phyloP scores from a whole-genome alignment of 345 rosid genomes.

The Adansonia digitata region DNA sequence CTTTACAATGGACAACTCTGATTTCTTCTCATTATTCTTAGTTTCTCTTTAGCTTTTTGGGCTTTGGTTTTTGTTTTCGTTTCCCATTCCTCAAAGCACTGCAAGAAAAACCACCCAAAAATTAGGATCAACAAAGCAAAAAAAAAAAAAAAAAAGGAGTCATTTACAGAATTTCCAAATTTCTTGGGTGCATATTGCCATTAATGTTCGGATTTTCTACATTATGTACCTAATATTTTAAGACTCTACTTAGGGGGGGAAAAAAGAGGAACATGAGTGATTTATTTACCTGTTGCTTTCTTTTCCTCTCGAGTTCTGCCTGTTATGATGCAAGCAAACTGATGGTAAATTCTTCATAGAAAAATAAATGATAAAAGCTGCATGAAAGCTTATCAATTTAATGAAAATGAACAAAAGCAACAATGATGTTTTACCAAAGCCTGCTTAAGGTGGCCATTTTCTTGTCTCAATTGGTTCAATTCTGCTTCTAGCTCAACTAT shows the following conservation, averaged over 20 bases:
- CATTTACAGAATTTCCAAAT: not conserved
- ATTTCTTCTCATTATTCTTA: constrained; percentile 36
- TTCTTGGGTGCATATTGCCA: not conserved
- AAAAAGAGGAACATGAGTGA: not conserved
- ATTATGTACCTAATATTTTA: not conserved
- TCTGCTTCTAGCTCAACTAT: constrained; percentile 87
- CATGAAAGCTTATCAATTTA: not conserved
- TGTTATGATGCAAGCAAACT: not conserved
- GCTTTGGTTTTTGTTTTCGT: constrained; percentile 33
- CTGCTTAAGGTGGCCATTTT: constrained; percentile 60
- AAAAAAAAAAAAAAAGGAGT: too few relatives aligned
- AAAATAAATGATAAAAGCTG: not conserved
- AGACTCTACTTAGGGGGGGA: not conserved
- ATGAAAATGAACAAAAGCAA: not conserved
- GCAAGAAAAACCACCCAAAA: constrained; percentile 8
- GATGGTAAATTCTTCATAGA: not conserved
- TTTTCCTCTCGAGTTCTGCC: not conserved
- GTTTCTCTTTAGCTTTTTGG: not conserved
- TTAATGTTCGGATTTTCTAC: not conserved
- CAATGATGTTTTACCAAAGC: constrained; percentile 44
- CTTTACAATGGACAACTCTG: constrained; percentile 49
- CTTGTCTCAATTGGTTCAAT: constrained; percentile 73
- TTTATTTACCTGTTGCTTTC: not conserved
- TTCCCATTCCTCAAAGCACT: constrained; percentile 57
- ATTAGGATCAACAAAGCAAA: not conserved